These are phyloP conservation scores for Epichloe uncinata DNA, from an alignment of 2,329 filamentous ascomycete genomes.

Conservation along the genomic window DNA sequence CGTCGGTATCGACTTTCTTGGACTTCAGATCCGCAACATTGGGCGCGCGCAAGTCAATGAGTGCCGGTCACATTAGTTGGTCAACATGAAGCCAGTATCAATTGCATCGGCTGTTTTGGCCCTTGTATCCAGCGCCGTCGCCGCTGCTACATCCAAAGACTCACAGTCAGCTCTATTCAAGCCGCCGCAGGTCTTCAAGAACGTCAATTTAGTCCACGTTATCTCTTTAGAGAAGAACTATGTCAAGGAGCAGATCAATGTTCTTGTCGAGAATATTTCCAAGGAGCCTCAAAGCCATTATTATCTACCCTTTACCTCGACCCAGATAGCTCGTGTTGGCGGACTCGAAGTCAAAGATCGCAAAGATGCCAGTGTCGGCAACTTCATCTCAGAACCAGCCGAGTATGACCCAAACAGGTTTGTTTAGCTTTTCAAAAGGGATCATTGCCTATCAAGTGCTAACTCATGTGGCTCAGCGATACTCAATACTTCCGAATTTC, in stretches of 20 bases:
- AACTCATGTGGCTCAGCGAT: constrained; percentile 34
- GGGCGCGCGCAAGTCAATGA: constrained; percentile 22
- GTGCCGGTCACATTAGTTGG: constrained; percentile 13
- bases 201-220: constrained; percentile 78
- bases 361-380: constrained; percentile 55
- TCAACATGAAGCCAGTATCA: constrained; percentile 29
- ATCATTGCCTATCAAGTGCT: background rate
- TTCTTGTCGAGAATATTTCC: constrained; percentile 83
- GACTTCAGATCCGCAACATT: constrained; percentile 7
- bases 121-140: constrained; percentile 36
- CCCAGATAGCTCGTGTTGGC: constrained; percentile 64
- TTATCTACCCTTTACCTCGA: constrained; percentile 72
- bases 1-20: constrained; percentile 5
- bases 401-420: constrained; percentile 50
- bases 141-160: constrained; percentile 41
- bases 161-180: constrained; percentile 56
- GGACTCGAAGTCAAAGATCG: constrained; percentile 87
- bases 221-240: constrained; percentile 92
- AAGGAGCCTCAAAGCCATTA: constrained; percentile 73
- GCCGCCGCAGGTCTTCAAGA: constrained; percentile 85
- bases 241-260: constrained; percentile 79
- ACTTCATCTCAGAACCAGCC: constrained; percentile 57
- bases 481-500: constrained; percentile 74
- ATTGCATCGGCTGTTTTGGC: constrained; percentile 46
- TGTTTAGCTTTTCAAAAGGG: constrained; percentile 9